Base-by-base conservation (phyloP, 1,284 basidiomycete genomes). In the Taiwanofungus camphoratus region DNA sequence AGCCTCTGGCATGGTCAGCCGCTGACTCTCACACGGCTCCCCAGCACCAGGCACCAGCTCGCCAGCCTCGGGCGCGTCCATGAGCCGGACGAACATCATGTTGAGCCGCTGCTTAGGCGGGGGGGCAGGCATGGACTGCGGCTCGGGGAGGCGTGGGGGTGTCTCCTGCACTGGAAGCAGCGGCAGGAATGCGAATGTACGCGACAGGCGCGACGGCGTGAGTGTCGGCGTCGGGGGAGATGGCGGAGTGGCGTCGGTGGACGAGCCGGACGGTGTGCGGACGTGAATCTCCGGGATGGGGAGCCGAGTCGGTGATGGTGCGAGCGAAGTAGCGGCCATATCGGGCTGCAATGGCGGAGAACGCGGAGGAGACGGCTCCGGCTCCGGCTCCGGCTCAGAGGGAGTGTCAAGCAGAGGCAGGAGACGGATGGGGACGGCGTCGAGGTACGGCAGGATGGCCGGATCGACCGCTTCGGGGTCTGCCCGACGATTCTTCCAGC, bases 381-480 rank as follows among this genome's bases (percentile, higher is more conserved):
- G 42, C 12, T 41, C 31, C 27, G 45, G 23, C 11, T 43, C 20
- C 3, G 45, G 41, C 24, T n/a, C n/a, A n/a, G 39, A 19, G 29
- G 45, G 45, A n/a, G 50, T 39, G 36, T 50, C 50, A 13, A 61
- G 55, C 4, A 63, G 55, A 8, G 61, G 61, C 4, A 63, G 50
- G 8, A 63, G 51, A n/a, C 59, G 56, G 31, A 63, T 61, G 22
- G 61, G 61, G 5, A 63, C 61, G 1, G 59, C 58, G 36, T 60
- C 60, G 11, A 63, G 52, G 45, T 61, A 60, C 7, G 60, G 61
- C 11, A 62, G 56, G 41, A 62, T 62, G 18, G 53, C 53, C 20
- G 58, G 56, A 48, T 60, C 57, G 29, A 59, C 39, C 34, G 40
- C 42, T 11, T 48, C 21, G 19, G 53, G 53, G 33, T 54, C 48